Base-by-base conservation (phyloP, 371 early-diverging fungal species). In the Syncephalastrum monosporum region DNA sequence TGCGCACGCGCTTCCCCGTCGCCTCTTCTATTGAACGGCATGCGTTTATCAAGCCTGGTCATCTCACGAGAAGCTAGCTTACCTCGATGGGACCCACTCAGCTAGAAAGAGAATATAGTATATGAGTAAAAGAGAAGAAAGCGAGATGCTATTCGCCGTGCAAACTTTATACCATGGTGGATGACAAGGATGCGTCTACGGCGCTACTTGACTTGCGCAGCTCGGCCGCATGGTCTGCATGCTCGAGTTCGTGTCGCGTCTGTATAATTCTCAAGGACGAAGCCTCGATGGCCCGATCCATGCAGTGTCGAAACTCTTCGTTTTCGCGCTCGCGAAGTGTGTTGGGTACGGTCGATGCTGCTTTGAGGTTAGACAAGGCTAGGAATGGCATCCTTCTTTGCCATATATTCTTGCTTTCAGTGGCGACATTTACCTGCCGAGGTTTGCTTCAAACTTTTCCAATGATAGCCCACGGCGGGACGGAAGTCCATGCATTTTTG, bases 401-500 rank as follows among this genome's bases (percentile, higher is more conserved):
- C 21, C 21, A 21, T 21, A 21, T 21, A 1, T 21, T 21, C 21
- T 21, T 21, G 21, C 21, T 21, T 21, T 21, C 21, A 21, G 21
- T 2, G 0, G 21, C 21, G 27, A 27, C 4, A n/a, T 33, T 50
- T 48, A 13, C 17, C 29, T 17, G 53, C 38, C 6, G 53, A 47
- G 15, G 53, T 2, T 5, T 56, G 33, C 17, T 56, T 56, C 4
- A 47, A 29, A 15, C 75, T 64, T 51, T 87, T 84, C 91, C 92
- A 92, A n/a, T 78, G 76, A 51, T 92, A 92, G 13, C 91, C 91
- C 14, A 78, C 81, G 1, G 87, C 75, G 2, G 91, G 92, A 56
- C 89, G 84, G 58, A 89, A 92, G 19, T 85, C 84, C 48, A 85
- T 83, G 69, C 83, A 74, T 16, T 72, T 66, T 48, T 82, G 72